Evolutionary conservation across 352 stramenopile genomes (phyloP).

Genomic region (Aphanomyces euteiches): DNA sequence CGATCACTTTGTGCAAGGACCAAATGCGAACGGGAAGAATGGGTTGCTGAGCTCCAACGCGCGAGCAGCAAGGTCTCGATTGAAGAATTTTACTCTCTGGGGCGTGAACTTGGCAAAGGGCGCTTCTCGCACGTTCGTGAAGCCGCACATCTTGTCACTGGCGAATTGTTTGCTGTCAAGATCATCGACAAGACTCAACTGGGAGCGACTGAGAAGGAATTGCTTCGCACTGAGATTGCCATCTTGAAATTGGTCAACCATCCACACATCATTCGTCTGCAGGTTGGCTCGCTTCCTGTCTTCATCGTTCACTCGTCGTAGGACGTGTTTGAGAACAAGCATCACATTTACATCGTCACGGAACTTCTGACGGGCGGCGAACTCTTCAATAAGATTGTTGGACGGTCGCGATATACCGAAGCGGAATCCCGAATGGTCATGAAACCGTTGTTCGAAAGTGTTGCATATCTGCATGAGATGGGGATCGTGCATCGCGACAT

Average conservation of each 20-base stretch:
- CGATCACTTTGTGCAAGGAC: slow-evolving; percentile 81
- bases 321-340: slow-evolving; percentile 90
- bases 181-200: slow-evolving; percentile 92
- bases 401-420: slow-evolving; percentile 81
- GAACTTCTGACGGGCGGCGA: slow-evolving; percentile 95
- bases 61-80: slow-evolving; percentile 87
- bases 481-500: slow-evolving; percentile 89
- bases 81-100: slow-evolving; percentile 87
- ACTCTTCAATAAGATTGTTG: slow-evolving; percentile 96
- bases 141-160: slow-evolving; percentile 55
- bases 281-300: slow-evolving; percentile 26
- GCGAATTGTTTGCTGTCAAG: slow-evolving; percentile 69
- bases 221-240: slow-evolving; percentile 91
- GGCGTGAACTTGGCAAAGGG: slow-evolving; percentile 80
- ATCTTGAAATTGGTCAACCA: slow-evolving; percentile 92
- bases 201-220: slow-evolving; percentile 79
- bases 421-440: slow-evolving; percentile 85
- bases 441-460: slow-evolving; percentile 80
- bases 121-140: slow-evolving; percentile 87
- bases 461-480: slow-evolving; percentile 88
- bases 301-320: slow-evolving; percentile 37
- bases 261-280: slow-evolving; percentile 79
- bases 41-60: slow-evolving; percentile 64
- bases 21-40: slow-evolving; percentile 68
- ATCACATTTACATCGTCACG: slow-evolving; percentile 97